Evolutionary conservation across 169 alveolate species (phyloP), one percentile per base, ranked within the genome.

Genomic region (Plasmodium relictum): DNA sequence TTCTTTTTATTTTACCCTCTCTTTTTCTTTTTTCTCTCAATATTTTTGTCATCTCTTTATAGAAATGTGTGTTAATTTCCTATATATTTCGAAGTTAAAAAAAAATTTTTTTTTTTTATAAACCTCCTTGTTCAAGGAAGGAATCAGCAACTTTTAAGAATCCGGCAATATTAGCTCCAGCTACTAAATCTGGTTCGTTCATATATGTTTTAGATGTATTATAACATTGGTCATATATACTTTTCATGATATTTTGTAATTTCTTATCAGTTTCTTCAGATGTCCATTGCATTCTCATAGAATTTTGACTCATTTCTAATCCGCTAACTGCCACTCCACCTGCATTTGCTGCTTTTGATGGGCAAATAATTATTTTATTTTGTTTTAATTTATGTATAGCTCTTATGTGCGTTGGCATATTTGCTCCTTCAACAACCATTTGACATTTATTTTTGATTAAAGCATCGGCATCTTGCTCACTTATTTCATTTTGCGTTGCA

Each of bases 301-400:
- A 93, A 73, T 96, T 96, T 76, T 96, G 98, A 18, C 95, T 88
- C 98, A 96, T 96, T 68, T 96, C 98, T 9, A 96, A 74, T 1
- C 97, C 98, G 42, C 97, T 94, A 24, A 95, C 97, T 44, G 97
- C 96, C 22, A 96, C 98, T 4, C 98, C 98, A 5, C 98, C 98
- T 6, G 98, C 98, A 83, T 96, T 96, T 7, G 98, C 97, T 6
- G 98, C 98, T 54, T 96, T 96, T 9, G 95, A 96, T 1, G 98
- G 98, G n/a, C 97, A 94, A 26, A 95, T 66, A 7, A 95, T 41
- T 10, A 96, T 88, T 10, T 93, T 89, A 48, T 74, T 68, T 24
- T 76, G 80, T 63, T 89, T 92, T 76, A 95, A 93, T 48, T 88
- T 62, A 58, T 91, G 88, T 7, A 85, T 80, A 5, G 98, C 98